A percentile compares a stretch with the other conserved stretches of the same genome.
phyloP scores from a whole-genome alignment of 2,329 filamentous ascomycete species.

The Talaromyces sp. region DNA sequence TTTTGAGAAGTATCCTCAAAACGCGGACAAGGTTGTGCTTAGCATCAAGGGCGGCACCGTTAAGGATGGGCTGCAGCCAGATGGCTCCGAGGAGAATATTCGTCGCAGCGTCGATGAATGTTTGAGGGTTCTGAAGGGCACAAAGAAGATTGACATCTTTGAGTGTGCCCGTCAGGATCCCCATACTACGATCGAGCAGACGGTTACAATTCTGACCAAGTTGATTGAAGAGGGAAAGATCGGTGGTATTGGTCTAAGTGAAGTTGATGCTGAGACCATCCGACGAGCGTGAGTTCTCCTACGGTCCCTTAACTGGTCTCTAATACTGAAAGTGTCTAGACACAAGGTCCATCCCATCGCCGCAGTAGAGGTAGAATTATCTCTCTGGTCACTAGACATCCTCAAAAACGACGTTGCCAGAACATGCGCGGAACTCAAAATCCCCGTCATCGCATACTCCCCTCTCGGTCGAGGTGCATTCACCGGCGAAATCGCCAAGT shows the following conservation, averaged over 20 bases:
- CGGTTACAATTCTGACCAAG: conserved; percentile 36
- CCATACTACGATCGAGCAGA: conserved; percentile 49
- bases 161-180: conserved; percentile 57
- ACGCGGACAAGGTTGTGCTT: conserved; percentile 59
- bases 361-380: conserved; percentile 60
- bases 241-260: conserved; percentile 42
- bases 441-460: conserved; percentile 59
- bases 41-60: conserved; percentile 57
- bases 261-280: conserved; percentile 46
- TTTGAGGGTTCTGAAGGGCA: conserved; percentile 44
- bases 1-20: conserved; percentile 61
- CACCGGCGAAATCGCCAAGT: conserved; percentile 47
- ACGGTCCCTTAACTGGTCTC: no score
- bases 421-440: conserved; percentile 54
- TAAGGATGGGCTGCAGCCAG: conserved; percentile 29
- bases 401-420: conserved; percentile 56
- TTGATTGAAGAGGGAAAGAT: conserved; percentile 44
- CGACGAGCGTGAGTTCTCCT: conserved; percentile 34
- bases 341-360: conserved; percentile 50
- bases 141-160: conserved; percentile 56
- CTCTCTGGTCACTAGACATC: conserved; percentile 55
- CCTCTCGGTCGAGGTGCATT: conserved; percentile 58
- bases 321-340: neutral
- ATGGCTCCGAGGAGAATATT: conserved; percentile 54
- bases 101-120: conserved; percentile 58